Evolutionary conservation across 2,329 filamentous ascomycete species (phyloP), one percentile per base, ranked within the genome.

Genomic region (Sporothrix luriei): DNA sequence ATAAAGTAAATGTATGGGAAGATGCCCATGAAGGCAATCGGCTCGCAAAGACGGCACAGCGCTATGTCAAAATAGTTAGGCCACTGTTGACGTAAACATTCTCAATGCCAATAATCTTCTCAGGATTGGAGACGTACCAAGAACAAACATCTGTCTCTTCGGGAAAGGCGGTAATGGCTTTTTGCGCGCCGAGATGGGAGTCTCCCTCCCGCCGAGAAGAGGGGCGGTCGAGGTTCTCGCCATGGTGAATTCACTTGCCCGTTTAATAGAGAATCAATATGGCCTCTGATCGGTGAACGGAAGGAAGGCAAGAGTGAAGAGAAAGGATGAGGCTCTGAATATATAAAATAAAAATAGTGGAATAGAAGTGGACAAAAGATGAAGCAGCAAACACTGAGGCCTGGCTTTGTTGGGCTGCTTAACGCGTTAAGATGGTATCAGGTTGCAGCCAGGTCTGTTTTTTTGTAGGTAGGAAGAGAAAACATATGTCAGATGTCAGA

Each of bases 1-100:
- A 99, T 98, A 83, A 91, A 94, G 83, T 97, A 98, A 75, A 97
- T 93, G 80, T 98, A 99, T 1, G 95, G 95, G 78, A 99, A 98
- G 75, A 98, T 97, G 68, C 94, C 97, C 93, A 97, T 98, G 84
- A 99, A 98, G 6, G 95, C 95, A 79, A 99, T 98, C 67, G 95
- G 95, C 79, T 99, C 95, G 84, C 93, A 97, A 83, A 99, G 94
- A 77, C 95, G 90, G 81, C 94, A 97, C 77, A 97, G 85, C 59
- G 93, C 94, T 96, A 73, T 54, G 33, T 1, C 21, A 6, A n/a
- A n/a, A 51, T 5, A 21, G 29, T 65, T 57, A 68, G 65, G 48
- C 48, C 2, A 38, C 46, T 13, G 3, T 13, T 40, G 59, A 16
- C n/a, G 14, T 4, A 21, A 65, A 51, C 16, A 14, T 5, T 4